These are phyloP conservation scores for Plasmodium knowlesi DNA, from an alignment of 169 alveolate species.

Conservation along the genomic window DNA sequence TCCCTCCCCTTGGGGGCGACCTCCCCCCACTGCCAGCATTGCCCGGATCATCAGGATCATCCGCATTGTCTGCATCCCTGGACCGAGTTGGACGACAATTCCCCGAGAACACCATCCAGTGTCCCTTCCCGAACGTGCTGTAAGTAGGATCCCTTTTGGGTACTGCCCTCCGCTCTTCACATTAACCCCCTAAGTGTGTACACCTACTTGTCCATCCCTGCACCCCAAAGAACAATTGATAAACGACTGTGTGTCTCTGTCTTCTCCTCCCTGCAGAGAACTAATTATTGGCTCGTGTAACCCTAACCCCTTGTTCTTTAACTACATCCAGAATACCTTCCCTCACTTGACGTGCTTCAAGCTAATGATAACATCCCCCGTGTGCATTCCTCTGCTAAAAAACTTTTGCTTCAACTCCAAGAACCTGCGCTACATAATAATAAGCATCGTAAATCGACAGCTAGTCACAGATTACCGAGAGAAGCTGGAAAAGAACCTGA, in stretches of 20 bases:
- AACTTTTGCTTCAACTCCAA: constrained; percentile 36
- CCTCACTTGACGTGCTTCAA: constrained; percentile 19
- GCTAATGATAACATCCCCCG: neutral
- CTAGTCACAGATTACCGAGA: constrained; percentile 11
- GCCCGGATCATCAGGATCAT: too few species aligned
- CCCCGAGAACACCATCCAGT: neutral
- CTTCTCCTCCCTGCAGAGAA: neutral
- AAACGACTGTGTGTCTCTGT: neutral
- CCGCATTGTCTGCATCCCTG: neutral
- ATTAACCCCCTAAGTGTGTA: neutral
- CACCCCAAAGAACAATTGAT: too few species aligned
- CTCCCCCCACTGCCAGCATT: neutral
- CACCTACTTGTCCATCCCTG: too few species aligned
- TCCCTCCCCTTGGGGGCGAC: neutral
- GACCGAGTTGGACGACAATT: neutral
- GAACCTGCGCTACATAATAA: neutral
- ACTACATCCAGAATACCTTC: constrained; percentile 23
- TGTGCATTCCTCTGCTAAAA: constrained; percentile 37
- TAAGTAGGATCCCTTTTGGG: neutral
- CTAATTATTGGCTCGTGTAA: constrained; percentile 30
- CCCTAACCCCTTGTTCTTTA: constrained; percentile 9
- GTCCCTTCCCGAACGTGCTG: constrained; percentile 21
- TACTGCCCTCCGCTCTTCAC: neutral
- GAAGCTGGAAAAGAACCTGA: constrained; percentile 4
- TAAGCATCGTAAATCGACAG: neutral